These are phyloP conservation scores for Coemansia biformis DNA, from an alignment of 192 early-diverging fungal species.

Conservation along the genomic window DNA sequence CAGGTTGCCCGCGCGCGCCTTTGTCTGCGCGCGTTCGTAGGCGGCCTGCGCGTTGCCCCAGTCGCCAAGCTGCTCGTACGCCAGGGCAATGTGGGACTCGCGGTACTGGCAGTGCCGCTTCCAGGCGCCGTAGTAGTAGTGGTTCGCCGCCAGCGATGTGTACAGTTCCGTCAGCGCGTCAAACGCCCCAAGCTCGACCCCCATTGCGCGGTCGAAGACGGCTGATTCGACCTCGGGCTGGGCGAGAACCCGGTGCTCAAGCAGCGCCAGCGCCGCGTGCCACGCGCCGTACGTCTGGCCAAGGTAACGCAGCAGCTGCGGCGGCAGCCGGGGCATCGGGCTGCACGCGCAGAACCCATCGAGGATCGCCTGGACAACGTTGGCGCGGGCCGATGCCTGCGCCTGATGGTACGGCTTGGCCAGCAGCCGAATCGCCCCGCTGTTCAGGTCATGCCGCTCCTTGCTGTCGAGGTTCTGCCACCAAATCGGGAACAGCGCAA, in stretches of 20 bases:
- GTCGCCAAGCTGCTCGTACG: slow-evolving; percentile 89
- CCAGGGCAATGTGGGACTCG: slow-evolving; percentile 95
- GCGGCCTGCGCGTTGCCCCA: slow-evolving; percentile 87
- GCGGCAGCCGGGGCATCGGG: slow-evolving; percentile 75
- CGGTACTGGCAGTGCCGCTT: slow-evolving; percentile 77
- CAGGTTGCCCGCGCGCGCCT: slow-evolving; percentile 76
- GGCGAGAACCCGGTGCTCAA: slow-evolving; percentile 59
- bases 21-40: slow-evolving; percentile 90
- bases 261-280: slow-evolving; percentile 79
- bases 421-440: slow-evolving; percentile 75
- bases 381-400: slow-evolving; percentile 78
- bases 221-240: slow-evolving; percentile 41
- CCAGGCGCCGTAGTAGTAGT: slow-evolving; percentile 93
- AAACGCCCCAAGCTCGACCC: slow-evolving; percentile 78
- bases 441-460: slow-evolving; percentile 82
- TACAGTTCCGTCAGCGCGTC: slow-evolving; percentile 90
- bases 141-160: slow-evolving; percentile 73
- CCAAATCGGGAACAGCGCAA: slow-evolving; percentile 71
- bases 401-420: slow-evolving; percentile 85
- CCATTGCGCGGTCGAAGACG: slow-evolving; percentile 48
- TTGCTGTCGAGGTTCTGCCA: slow-evolving; percentile 69
- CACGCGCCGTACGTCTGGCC: slow-evolving; percentile 90
- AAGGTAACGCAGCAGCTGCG: slow-evolving; percentile 88
- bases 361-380: slow-evolving; percentile 89
- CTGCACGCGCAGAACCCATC: slow-evolving; percentile 75